Evolutionary conservation across 2,329 filamentous ascomycete genomes (phyloP).

Genomic region (Bipolaris sorokiniana): DNA sequence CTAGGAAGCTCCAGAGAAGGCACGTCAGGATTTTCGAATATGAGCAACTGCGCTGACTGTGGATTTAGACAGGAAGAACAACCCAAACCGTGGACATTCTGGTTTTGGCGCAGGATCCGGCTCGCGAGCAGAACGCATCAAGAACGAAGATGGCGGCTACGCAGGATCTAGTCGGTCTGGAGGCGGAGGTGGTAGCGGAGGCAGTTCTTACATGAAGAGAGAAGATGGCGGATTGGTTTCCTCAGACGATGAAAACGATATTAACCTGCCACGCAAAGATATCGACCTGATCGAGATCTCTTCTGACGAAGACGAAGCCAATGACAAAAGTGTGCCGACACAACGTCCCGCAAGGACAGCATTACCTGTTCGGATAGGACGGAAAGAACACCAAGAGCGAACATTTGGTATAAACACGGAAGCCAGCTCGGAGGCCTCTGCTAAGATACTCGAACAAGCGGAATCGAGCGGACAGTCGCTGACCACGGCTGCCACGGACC

Average conservation of each 20-base stretch:
- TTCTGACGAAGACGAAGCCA: constrained; percentile 57
- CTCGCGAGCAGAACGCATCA: constrained; percentile 39
- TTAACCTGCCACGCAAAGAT: constrained; percentile 54
- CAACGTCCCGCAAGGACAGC: constrained; percentile 31
- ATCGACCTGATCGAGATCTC: constrained; percentile 66
- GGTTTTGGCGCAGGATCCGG: constrained; percentile 38
- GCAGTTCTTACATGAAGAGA: constrained; percentile 28
- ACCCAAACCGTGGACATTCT: constrained; percentile 25
- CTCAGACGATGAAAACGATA: constrained; percentile 59
- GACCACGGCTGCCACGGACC: constrained; percentile 23
- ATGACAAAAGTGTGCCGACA: constrained; percentile 26
- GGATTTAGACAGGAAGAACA: constrained; percentile 30
- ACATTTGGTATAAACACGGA: constrained; percentile 61
- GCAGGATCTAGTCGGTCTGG: constrained; percentile 24
- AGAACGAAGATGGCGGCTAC: constrained; percentile 39
- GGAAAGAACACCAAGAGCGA: constrained; percentile 63
- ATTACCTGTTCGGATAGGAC: constrained; percentile 61
- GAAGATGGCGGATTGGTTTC: constrained; percentile 53
- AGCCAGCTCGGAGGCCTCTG: constrained; percentile 55
- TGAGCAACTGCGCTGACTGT: constrained; percentile 8
- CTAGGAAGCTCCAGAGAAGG: constrained; percentile 38
- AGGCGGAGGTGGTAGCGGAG: constrained; percentile 24
- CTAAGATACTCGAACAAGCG: constrained; percentile 47
- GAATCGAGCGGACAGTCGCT: constrained; percentile 39
- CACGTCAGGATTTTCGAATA: constrained; percentile 13